Evolutionary conservation across 148 eudicot genomes (phyloP).

Genomic region (Rhododendron mucronatum): DNA sequence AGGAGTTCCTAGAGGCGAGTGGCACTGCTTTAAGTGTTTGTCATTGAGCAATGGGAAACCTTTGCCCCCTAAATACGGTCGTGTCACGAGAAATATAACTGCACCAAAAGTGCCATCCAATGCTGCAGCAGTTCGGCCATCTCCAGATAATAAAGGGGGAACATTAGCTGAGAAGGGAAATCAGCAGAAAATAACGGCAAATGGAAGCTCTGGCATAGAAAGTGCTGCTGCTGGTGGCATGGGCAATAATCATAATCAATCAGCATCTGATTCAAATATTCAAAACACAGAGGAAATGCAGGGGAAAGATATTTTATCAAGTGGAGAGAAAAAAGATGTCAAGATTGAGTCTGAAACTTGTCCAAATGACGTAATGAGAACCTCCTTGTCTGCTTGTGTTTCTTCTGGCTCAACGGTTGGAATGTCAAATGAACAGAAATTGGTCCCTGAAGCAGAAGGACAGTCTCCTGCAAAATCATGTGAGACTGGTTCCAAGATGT

Average conservation of each 20-base stretch:
- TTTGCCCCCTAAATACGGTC: constrained; percentile 94
- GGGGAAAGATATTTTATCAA: constrained; percentile 20
- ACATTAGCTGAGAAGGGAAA: constrained; percentile 29
- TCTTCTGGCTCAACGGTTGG: constrained; percentile 26
- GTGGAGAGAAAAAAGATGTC: constrained; percentile 24
- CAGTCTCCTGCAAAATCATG: constrained; percentile 23
- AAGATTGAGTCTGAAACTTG: constrained; percentile 13
- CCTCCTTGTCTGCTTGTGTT: constrained; percentile 18
- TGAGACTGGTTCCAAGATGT: constrained; percentile 19
- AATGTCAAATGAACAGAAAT: constrained; percentile 26
- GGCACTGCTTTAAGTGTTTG: constrained; percentile 92
- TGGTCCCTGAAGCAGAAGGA: constrained; percentile 20
- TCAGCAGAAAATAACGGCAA: constrained; percentile 36
- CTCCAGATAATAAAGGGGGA: constrained; percentile 42
- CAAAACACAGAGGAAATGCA: constrained; percentile 23
- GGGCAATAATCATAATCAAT: constrained; percentile 12
- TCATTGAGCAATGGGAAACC: constrained; percentile 68
- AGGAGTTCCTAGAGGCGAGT: constrained; percentile 73
- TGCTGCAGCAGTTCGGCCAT: constrained; percentile 33
- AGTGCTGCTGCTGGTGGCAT: constrained; percentile 29
- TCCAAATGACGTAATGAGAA: constrained; percentile 19
- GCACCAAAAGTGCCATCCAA: constrained; percentile 44
- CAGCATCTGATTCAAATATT: constrained; percentile 27
- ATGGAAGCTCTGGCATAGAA: constrained; percentile 31
- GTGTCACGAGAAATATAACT: constrained; percentile 76